A percentile compares a stretch with the other conserved stretches of the same genome.
phyloP scores from a whole-genome alignment of 306 rosid genomes.

The Psophocarpus tetragonolobus region DNA sequence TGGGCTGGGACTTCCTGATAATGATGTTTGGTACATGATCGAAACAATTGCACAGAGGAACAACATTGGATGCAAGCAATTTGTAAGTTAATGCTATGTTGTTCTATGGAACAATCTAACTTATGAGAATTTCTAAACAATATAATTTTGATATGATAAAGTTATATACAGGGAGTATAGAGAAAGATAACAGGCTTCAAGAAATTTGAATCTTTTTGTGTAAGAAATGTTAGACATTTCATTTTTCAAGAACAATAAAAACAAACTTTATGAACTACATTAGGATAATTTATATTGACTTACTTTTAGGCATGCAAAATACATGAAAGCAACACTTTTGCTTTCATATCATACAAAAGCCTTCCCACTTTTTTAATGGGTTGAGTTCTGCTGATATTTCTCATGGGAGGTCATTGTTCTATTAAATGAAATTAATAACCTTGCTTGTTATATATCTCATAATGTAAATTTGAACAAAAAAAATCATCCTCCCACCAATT shows the following conservation, averaged over 20 bases:
- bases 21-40: constrained; percentile 92
- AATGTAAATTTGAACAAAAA: too few relatives aligned
- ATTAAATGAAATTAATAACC: neutral
- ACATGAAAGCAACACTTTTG: neutral
- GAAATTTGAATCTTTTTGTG: constrained; percentile 1
- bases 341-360: neutral
- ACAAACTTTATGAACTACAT: neutral
- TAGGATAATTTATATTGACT: neutral
- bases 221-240: neutral
- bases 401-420: neutral
- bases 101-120: neutral
- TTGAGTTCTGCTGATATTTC: neutral
- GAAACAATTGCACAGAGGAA: constrained; percentile 93
- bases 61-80: constrained; percentile 89
- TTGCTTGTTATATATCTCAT: neutral
- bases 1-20: constrained; percentile 93
- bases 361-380: neutral
- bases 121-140: neutral
- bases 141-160: constrained; percentile 11
- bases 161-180: neutral
- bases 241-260: constrained; percentile 1
- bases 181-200: neutral
- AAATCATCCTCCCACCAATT: too few relatives aligned
- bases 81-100: constrained; percentile 57
- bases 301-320: neutral